These are phyloP conservation scores for Ophiostoma perfectum DNA, from an alignment of 2,329 filamentous ascomycete genomes.

Conservation along the genomic window DNA sequence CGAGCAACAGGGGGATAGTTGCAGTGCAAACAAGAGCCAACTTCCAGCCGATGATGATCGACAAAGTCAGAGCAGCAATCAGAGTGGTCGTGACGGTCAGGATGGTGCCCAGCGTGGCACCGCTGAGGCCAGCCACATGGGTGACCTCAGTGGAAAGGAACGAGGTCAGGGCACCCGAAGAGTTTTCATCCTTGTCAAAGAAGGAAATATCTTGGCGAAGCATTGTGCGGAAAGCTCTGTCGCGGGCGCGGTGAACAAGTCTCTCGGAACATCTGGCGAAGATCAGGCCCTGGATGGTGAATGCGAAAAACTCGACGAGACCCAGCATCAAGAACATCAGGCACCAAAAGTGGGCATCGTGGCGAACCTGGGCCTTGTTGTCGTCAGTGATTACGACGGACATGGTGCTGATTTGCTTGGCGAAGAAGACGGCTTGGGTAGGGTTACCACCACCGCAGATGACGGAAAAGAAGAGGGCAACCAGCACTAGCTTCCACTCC, in stretches of 20 bases:
- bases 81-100: slow-evolving; percentile 76
- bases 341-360: slow-evolving; percentile 77
- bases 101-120: slow-evolving; percentile 80
- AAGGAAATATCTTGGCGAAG: slow-evolving; percentile 89
- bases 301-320: slow-evolving; percentile 64
- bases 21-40: slow-evolving; percentile 40
- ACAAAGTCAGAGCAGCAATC: slow-evolving; percentile 58
- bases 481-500: slow-evolving; percentile 66
- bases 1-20: slow-evolving; percentile 38
- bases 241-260: slow-evolving; percentile 75
- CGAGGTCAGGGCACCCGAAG: slow-evolving; percentile 78
- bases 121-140: slow-evolving; percentile 80
- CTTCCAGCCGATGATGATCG: slow-evolving; percentile 41
- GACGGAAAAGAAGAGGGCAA: slow-evolving; percentile 67
- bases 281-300: slow-evolving; percentile 61
- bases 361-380: slow-evolving; percentile 54
- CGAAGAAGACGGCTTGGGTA: slow-evolving; percentile 67
- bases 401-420: slow-evolving; percentile 70
- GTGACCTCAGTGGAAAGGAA: slow-evolving; percentile 88
- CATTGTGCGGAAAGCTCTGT: slow-evolving; percentile 77
- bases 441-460: slow-evolving; percentile 73
- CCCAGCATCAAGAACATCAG: slow-evolving; percentile 85
- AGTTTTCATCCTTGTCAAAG: slow-evolving; percentile 87
- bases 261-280: slow-evolving; percentile 85
- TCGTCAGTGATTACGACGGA: slow-evolving; percentile 35